A percentile compares a stretch with the other conserved stretches of the same genome.
Evolutionary conservation across 129 eudicot genomes (phyloP).

Genomic region (Apium graveolens): DNA sequence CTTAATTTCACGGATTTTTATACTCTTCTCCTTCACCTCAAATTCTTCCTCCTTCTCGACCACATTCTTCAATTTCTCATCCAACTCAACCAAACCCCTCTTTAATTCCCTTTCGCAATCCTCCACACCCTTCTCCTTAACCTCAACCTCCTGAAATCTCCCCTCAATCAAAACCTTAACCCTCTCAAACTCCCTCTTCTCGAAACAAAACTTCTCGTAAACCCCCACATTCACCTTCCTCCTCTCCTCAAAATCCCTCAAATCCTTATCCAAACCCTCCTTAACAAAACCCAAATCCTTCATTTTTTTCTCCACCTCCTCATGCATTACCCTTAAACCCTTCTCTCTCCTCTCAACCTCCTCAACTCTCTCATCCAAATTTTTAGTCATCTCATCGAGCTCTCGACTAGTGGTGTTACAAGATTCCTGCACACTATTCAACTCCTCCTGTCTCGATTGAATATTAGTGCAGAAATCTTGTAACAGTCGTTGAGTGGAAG

Average conservation of each 20-base stretch:
- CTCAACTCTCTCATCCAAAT: background rate
- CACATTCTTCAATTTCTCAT: background rate
- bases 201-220: constrained; percentile 3
- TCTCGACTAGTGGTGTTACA: background rate
- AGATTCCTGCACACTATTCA: background rate
- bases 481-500: background rate
- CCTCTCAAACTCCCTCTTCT: background rate
- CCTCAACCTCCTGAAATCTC: background rate
- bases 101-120: background rate
- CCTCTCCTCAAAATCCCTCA: background rate
- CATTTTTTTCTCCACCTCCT: background rate
- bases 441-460: background rate
- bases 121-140: background rate
- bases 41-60: background rate
- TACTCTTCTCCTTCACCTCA: background rate
- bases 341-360: background rate
- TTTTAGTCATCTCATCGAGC: background rate
- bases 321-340: background rate
- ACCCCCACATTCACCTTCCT: background rate
- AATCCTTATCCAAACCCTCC: background rate
- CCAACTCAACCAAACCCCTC: background rate
- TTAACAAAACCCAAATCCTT: background rate
- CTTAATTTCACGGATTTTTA: background rate
- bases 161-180: background rate
- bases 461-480: background rate